Base-by-base conservation (phyloP, 768 basidiomycete species). In the Ramaria rubella region DNA sequence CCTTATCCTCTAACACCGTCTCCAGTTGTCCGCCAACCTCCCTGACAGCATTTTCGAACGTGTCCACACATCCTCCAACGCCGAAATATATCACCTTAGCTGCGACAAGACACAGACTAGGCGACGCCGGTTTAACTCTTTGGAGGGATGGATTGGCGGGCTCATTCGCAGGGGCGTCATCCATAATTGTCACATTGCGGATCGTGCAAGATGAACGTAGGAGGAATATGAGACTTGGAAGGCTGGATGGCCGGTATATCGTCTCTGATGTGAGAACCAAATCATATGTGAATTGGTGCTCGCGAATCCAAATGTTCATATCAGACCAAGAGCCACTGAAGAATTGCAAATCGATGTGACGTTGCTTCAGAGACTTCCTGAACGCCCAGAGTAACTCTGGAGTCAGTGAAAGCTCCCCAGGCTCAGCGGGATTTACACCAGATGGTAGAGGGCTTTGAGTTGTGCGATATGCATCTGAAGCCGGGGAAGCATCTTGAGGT, bases 31-130 rank as follows among this genome's bases (percentile, higher is more conserved):
- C 81, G 5, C 65, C 69, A 17, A 65, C 61, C 27, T 65, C 69
- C 58, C 78, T 70, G 2, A 92, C 78, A 5, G 75, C 76, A 26
- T 70, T 65, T n/a, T 81, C 67, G 62, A 95, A 95, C 58, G 85
- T 88, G 12, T 78, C 69, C 26, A 94, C 72, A 6, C 94, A 90
- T 0, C 95, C 94, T 1, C 94, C 94, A 4, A 97, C 92, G 6
- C 95, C 95, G 68, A 98, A 97, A 67, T 97, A 97, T 19, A 97
- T 70, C 14, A 92, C 79, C 69, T 97, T 98, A 1, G 89, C 90
- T 2, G 93, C 94, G 2, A 96, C 86, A 8, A 96, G 79, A 62
- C 86, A 90, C 5, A 76, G 44, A 60, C 67, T 70, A 5, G 34
- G 8, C 29, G 30, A 23, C 26, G 55, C 46, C 12, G 53, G 12